A percentile compares a stretch with the other conserved stretches of the same genome.
These are phyloP conservation scores for Tausonia pullulans DNA, from an alignment of 1,284 basidiomycete genomes.

Conservation along the genomic window DNA sequence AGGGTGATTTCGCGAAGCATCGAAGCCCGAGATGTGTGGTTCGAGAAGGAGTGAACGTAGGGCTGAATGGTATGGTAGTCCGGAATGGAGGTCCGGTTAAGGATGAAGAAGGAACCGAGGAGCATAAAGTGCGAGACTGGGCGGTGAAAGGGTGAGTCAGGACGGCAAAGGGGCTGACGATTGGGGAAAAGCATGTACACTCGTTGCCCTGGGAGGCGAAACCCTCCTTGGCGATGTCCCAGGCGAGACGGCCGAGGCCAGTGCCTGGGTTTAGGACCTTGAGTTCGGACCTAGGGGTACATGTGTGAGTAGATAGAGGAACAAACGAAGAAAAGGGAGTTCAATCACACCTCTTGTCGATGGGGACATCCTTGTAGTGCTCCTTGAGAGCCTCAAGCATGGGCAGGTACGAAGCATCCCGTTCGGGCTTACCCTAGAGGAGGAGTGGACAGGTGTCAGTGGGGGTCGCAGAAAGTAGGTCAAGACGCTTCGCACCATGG, in stretches of 20 bases:
- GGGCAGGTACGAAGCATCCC: constrained; percentile 64
- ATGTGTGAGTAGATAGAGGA: not conserved
- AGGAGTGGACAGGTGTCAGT: not conserved
- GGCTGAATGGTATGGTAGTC: constrained; percentile 68
- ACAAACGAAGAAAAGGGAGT: constrained; percentile 1
- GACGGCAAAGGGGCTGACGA: constrained; percentile 69
- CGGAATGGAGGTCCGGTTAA: constrained; percentile 47
- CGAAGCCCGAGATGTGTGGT: constrained; percentile 47
- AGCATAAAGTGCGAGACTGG: constrained; percentile 12
- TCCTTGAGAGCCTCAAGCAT: constrained; percentile 60
- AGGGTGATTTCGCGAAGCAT: constrained; percentile 58
- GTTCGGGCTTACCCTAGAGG: constrained; percentile 56
- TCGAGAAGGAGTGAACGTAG: constrained; percentile 82
- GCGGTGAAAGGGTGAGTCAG: no score
- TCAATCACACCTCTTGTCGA: constrained; percentile 30
- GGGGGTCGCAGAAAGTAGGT: not conserved
- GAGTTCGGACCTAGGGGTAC: constrained; percentile 36
- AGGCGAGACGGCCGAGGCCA: constrained; percentile 72
- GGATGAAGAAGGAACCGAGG: constrained; percentile 19
- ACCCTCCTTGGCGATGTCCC: constrained; percentile 73
- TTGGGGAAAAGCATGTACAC: constrained; percentile 85
- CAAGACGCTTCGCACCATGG: constrained; percentile 44
- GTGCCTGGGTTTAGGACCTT: constrained; percentile 78
- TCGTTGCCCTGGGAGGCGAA: constrained; percentile 85
- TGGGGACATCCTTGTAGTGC: constrained; percentile 49